A percentile compares a stretch with the other conserved stretches of the same genome.
phyloP scores from a whole-genome alignment of 2,329 filamentous ascomycete species.

The Hypoxylon sp. region DNA sequence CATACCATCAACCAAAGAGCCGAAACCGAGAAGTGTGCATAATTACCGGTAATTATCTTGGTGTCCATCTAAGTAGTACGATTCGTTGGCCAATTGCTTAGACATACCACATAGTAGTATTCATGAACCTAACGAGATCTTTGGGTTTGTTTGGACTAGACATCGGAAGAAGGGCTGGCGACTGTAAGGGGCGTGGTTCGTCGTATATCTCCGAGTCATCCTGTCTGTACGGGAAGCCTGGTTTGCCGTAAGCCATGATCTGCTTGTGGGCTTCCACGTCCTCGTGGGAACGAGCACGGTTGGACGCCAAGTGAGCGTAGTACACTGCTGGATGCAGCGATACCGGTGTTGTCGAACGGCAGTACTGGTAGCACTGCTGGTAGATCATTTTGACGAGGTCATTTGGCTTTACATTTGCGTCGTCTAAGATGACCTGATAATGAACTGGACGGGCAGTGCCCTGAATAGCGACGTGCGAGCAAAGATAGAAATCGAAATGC shows the following conservation, averaged over 20 bases:
- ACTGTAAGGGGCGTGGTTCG: slow-evolving; percentile 15
- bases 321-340: slow-evolving; percentile 92
- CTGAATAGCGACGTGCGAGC: slow-evolving; percentile 81
- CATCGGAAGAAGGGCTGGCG: slow-evolving; percentile 51
- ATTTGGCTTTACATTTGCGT: slow-evolving; percentile 74
- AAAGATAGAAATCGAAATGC: slow-evolving; percentile 86
- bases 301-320: slow-evolving; percentile 91
- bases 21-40: slow-evolving; percentile 37
- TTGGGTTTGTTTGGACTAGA: slow-evolving; percentile 32
- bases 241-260: slow-evolving; percentile 60
- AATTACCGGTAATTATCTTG: background rate
- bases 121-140: slow-evolving; percentile 49
- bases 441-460: slow-evolving; percentile 93
- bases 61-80: background rate
- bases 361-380: slow-evolving; percentile 94
- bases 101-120: slow-evolving; percentile 60
- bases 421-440: slow-evolving; percentile 90
- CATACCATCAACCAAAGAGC: slow-evolving; percentile 40
- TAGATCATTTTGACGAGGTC: slow-evolving; percentile 90
- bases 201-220: slow-evolving; percentile 40
- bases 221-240: slow-evolving; percentile 52
- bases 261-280: slow-evolving; percentile 58
- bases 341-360: slow-evolving; percentile 90
- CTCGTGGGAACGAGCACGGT: slow-evolving; percentile 83
- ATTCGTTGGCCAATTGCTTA: slow-evolving; percentile 39